phyloP scores from a whole-genome alignment of 2,329 filamentous ascomycete species.

The Davidsoniella eucalypti region DNA sequence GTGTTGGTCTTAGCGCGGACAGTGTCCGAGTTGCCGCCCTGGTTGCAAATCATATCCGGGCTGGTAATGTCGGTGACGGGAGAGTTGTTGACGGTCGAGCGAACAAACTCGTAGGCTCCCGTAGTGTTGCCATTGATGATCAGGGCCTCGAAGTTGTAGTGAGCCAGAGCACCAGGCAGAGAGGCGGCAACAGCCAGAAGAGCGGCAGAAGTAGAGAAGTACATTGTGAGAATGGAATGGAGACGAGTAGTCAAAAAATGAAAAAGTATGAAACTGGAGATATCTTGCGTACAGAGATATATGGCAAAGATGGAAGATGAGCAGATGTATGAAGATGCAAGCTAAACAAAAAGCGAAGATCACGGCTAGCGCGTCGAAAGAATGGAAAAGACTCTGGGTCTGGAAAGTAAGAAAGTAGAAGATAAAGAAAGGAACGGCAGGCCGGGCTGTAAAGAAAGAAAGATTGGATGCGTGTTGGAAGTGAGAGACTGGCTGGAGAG shows the following conservation, averaged over 20 bases:
- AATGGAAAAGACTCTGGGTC: not conserved
- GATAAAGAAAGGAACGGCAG: slow-evolving; percentile 1
- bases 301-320: not conserved
- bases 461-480: not conserved
- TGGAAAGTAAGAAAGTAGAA: not conserved
- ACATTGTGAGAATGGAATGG: slow-evolving; percentile 15
- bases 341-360: not conserved
- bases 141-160: slow-evolving; percentile 30
- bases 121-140: slow-evolving; percentile 30
- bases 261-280: not conserved
- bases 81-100: slow-evolving; percentile 32
- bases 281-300: too few species aligned
- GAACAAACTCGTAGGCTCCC: slow-evolving; percentile 30
- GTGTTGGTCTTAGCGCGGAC: slow-evolving; percentile 16
- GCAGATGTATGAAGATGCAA: not conserved
- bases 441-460: slow-evolving; percentile 3
- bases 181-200: slow-evolving; percentile 18
- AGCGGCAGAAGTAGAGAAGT: slow-evolving; percentile 16
- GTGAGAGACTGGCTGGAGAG: too few species aligned
- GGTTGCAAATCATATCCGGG: slow-evolving; percentile 20
- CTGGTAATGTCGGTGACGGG: slow-evolving; percentile 25
- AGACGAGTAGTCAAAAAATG: not conserved
- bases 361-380: slow-evolving; percentile 4
- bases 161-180: slow-evolving; percentile 19
- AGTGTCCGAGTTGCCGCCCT: slow-evolving; percentile 7